Base-by-base conservation (phyloP, 1,139 yeast species). In the Kurtzmaniella quercitrusa region DNA sequence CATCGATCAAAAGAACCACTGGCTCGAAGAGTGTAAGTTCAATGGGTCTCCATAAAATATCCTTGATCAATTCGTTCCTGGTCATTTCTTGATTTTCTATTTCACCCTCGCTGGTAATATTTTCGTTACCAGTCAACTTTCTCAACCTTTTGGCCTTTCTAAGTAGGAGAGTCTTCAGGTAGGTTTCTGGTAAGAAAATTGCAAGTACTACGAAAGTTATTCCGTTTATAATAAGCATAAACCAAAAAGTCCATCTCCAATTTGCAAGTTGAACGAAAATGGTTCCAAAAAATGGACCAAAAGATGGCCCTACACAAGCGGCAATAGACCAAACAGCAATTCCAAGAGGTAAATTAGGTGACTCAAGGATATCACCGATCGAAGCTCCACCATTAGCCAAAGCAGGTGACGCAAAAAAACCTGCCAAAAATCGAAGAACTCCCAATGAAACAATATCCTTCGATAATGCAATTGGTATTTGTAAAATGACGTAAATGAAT, bases 241-340 rank as follows among this genome's bases (percentile, higher is more conserved):
- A 62, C 79, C 79, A 74, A 48, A 70, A 71, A 4, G 70, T 62
- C 66, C 73, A 65, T 55, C 78, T 63, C 79, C 79, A 75, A 27
- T 47, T 59, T 10, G 55, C 50, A 40, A 52, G 53, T 11, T 54
- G 57, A 10, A 56, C 53, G 37, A 66, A 49, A 10, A 56, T 60
- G 8, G 63, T 47, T 2, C 70, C 70, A 40, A 66, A 51, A 25
- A 66, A 56, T 1, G 72, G 72, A 34, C 70, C 70, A 21, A 64
- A 47, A 5, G 63, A 50, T 8, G 71, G 71, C 10, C 68, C 70
- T 47, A 59, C 55, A 16, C 64, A 62, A 1, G 66, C 63, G 41
- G 62, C 62, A 29, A 65, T 43, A n/a, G 62, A 51, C 71, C 71
- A 65, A 9, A 54, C 43, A 12, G 62, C 62, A 27, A 65, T 47